A percentile compares a stretch with the other conserved stretches of the same genome.
phyloP scores from a whole-genome alignment of 805 yeast genomes.

The Zygosaccharomyces kombuchaensis region DNA sequence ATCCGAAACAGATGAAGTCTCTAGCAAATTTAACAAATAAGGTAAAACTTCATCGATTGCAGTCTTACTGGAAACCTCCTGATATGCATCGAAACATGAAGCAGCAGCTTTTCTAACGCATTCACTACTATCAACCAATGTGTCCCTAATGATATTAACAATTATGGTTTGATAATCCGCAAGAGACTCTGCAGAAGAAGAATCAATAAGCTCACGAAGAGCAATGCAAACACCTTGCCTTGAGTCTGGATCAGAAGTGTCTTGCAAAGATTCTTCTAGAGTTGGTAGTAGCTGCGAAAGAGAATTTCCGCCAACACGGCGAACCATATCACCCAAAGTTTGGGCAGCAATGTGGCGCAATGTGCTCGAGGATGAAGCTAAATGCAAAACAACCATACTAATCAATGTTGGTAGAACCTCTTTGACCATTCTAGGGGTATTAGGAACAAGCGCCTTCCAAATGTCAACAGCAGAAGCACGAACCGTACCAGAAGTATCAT shows the following conservation, averaged over 20 bases:
- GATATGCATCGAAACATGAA: constrained; percentile 81
- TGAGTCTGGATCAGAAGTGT: constrained; percentile 68
- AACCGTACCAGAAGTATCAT: constrained; percentile 83
- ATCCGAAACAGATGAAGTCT: constrained; percentile 53
- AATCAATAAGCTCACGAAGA: constrained; percentile 73
- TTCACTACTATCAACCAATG: constrained; percentile 69
- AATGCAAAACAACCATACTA: constrained; percentile 68
- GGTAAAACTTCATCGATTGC: constrained; percentile 91
- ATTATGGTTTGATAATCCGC: constrained; percentile 61
- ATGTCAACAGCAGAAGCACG: constrained; percentile 87
- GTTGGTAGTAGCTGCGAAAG: constrained; percentile 82
- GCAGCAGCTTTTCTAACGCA: constrained; percentile 90
- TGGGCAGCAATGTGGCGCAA: constrained; percentile 88
- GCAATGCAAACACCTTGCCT: constrained; percentile 98
- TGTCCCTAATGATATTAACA: constrained; percentile 69
- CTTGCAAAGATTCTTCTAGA: constrained; percentile 57
- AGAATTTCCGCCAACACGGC: constrained; percentile 88
- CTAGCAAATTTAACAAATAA: constrained; percentile 65
- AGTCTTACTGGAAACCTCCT: constrained; percentile 71
- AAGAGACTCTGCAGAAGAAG: constrained; percentile 60
- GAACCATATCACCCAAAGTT: constrained; percentile 89
- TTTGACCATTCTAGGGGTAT: constrained; percentile 91
- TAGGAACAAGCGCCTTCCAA: constrained; percentile 95
- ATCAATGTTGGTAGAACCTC: constrained; percentile 86
- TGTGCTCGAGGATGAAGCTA: constrained; percentile 75